A percentile compares a stretch with the other conserved stretches of the same genome.
Conservation (phyloP, 2,329 filamentous ascomycete genomes). For the Colletotrichum caudatum region DNA sequence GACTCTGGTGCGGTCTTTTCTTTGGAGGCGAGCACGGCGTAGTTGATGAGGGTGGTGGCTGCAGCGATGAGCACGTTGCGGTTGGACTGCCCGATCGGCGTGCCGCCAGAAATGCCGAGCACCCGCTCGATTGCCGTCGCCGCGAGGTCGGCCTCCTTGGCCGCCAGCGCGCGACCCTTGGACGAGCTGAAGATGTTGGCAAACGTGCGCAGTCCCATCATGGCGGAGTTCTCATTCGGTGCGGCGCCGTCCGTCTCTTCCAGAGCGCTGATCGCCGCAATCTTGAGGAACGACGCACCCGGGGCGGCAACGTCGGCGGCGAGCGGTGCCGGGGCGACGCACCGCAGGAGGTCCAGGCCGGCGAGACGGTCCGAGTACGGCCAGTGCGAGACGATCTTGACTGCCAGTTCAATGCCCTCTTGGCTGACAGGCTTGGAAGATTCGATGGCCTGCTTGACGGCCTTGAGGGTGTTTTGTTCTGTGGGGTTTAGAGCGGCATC, state of each 20-base stretch:
- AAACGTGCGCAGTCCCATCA: constrained; percentile 86
- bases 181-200: constrained; percentile 85
- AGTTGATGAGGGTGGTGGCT: constrained; percentile 87
- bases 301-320: constrained; percentile 71
- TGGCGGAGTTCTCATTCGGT: constrained; percentile 81
- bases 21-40: constrained; percentile 75
- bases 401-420: constrained; percentile 70
- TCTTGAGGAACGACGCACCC: constrained; percentile 70
- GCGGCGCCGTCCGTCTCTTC: constrained; percentile 63
- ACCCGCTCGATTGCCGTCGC: constrained; percentile 74
- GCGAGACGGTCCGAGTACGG: constrained; percentile 84
- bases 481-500: constrained; percentile 78
- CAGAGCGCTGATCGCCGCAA: constrained; percentile 56
- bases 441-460: constrained; percentile 74
- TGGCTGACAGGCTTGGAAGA: constrained; percentile 62
- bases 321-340: constrained; percentile 76
- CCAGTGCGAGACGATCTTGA: constrained; percentile 83
- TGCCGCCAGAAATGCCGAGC: constrained; percentile 61
- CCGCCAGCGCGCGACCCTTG: constrained; percentile 75
- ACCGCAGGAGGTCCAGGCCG: constrained; percentile 87
- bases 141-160: constrained; percentile 69
- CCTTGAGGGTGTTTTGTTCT: constrained; percentile 73
- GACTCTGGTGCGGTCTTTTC: constrained; percentile 54
- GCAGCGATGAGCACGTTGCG: constrained; percentile 86
- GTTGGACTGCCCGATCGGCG: constrained; percentile 69